Evolutionary conservation across 148 eudicot genomes (phyloP).

Genomic region (Nepenthes gracilis): DNA sequence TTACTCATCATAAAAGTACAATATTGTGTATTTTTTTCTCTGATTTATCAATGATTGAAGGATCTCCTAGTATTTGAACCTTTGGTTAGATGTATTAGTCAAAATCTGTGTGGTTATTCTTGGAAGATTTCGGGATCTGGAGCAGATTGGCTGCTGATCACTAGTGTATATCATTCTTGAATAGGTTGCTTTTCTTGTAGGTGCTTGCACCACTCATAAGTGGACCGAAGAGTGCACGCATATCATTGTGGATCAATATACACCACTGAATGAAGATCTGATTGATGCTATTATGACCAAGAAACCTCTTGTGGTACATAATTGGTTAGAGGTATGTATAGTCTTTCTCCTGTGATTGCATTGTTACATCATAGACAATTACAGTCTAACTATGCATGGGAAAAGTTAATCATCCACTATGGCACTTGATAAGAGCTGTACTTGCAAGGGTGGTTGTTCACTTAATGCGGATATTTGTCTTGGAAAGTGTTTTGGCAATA

Average conservation of each 20-base stretch:
- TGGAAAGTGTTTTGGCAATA: too few species aligned
- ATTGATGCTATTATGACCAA: conserved; percentile 69
- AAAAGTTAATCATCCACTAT: too few species aligned
- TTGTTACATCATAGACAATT: background rate
- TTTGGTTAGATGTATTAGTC: background rate
- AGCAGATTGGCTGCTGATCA: background rate
- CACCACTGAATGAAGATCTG: conserved; percentile 44
- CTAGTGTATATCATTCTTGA: background rate
- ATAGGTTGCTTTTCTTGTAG: conserved; percentile 21
- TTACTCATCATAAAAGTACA: too few species aligned
- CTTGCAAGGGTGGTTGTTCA: too few species aligned
- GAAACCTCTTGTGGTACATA: conserved; percentile 41
- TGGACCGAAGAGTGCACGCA: conserved; percentile 83
- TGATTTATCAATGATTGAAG: background rate
- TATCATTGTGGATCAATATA: conserved; percentile 69
- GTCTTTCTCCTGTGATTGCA: background rate
- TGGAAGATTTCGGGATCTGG: background rate
- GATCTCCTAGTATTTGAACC: background rate
- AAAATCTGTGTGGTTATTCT: too few species aligned
- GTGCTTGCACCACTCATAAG: conserved; percentile 40
- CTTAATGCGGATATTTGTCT: too few species aligned
- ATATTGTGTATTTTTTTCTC: too few species aligned
- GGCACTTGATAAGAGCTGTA: too few species aligned
- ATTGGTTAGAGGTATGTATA: conserved; percentile 78
- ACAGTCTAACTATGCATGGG: too few species aligned